Percentiles rank a stretch among this genome's conserved stretches.
These are phyloP conservation scores for Astrothelium subdiscretum DNA, from an alignment of 495 filamentous ascomycete genomes.

Conservation along the genomic window DNA sequence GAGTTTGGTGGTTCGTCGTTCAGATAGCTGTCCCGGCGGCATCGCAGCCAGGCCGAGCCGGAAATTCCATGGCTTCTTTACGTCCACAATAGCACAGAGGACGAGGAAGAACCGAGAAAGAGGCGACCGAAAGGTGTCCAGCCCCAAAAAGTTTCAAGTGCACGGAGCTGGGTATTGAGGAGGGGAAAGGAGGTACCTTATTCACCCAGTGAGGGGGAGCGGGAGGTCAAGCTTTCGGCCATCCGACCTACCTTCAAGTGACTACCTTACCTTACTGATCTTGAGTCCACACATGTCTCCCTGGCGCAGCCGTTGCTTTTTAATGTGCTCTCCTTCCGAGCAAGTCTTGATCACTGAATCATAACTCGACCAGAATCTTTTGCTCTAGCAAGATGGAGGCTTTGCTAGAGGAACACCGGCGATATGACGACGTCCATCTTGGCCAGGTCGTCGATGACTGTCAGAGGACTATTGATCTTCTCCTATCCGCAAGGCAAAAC, in stretches of 20 bases:
- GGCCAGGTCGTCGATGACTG: background rate
- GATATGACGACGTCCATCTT: slow-evolving; percentile 39
- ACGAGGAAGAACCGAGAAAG: background rate
- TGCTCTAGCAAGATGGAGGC: background rate
- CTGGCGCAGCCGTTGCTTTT: background rate
- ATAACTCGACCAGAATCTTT: background rate
- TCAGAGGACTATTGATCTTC: slow-evolving; percentile 64
- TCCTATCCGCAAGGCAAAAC: slow-evolving; percentile 55
- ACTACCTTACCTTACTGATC: background rate
- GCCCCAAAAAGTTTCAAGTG: background rate
- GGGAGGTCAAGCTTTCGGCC: too few species aligned
- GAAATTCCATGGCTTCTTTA: background rate
- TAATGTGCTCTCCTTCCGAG: background rate
- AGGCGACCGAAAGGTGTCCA: background rate
- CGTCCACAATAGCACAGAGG: background rate
- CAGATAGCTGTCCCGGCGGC: too few species aligned
- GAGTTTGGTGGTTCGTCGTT: too few species aligned
- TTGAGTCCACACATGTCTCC: background rate
- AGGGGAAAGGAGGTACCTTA: too few species aligned
- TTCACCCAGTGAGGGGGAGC: too few species aligned
- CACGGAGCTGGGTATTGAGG: too few species aligned
- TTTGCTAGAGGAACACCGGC: slow-evolving; percentile 44
- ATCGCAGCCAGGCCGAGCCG: background rate
- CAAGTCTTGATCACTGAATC: background rate
- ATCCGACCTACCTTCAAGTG: too few species aligned